These are phyloP conservation scores for Quercus gilva DNA, from an alignment of 306 rosid genomes.

Conservation along the genomic window DNA sequence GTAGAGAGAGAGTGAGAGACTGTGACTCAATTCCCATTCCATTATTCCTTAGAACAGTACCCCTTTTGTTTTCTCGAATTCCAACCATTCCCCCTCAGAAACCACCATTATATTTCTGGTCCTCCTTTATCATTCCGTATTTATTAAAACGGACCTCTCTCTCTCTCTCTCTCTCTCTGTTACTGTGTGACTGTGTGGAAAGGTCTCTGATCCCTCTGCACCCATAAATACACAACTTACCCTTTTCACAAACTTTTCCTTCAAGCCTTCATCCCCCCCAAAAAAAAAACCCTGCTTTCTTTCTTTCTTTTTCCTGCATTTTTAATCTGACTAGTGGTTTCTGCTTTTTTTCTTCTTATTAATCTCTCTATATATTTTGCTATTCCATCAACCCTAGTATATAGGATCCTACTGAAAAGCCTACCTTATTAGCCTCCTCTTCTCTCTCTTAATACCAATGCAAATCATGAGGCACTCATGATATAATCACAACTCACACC, in stretches of 20 bases:
- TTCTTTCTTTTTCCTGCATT: conserved; percentile 27
- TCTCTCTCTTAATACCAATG: conserved; percentile 34
- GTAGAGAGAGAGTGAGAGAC: conserved; percentile 22
- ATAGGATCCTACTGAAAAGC: conserved; percentile 49
- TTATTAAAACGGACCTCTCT: neutral
- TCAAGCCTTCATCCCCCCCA: conserved; percentile 48
- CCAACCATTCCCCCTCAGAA: conserved; percentile 57
- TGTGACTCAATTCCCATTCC: conserved; percentile 37
- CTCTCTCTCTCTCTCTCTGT: neutral
- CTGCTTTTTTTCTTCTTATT: conserved; percentile 21
- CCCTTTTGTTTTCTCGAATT: conserved; percentile 59
- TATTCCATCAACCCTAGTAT: conserved; percentile 49
- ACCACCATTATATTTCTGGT: conserved; percentile 39
- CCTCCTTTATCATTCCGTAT: conserved; percentile 21
- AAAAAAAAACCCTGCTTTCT: conserved; percentile 30
- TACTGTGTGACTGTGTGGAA: conserved; percentile 19
- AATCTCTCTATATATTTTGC: neutral
- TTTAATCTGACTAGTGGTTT: conserved; percentile 24
- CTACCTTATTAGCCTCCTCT: conserved; percentile 9
- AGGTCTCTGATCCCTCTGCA: conserved; percentile 44
- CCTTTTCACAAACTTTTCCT: conserved; percentile 60
- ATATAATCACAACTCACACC: conserved; percentile 45
- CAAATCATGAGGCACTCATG: conserved; percentile 85
- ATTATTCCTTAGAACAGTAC: conserved; percentile 56
- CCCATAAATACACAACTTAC: conserved; percentile 52